These are phyloP conservation scores for Sordaria brevicollis DNA, from an alignment of 495 filamentous ascomycete species.

Conservation along the genomic window DNA sequence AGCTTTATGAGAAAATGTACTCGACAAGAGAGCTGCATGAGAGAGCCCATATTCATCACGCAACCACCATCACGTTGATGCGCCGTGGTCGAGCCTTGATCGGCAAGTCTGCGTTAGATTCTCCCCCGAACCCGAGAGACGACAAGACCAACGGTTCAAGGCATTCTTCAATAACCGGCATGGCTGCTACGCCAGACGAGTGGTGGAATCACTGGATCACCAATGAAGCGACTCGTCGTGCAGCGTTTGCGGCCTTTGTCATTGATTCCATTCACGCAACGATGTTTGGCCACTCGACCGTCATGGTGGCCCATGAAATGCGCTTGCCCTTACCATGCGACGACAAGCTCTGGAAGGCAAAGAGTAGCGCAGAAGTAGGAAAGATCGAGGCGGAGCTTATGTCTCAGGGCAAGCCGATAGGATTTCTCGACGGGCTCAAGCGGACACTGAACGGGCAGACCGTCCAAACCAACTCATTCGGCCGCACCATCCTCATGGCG, in stretches of 20 bases:
- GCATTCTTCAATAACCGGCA: conserved; percentile 47
- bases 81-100: conserved; percentile 84
- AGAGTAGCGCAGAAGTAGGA: conserved; percentile 77
- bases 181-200: conserved; percentile 63
- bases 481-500: conserved; percentile 91
- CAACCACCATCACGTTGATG: conserved; percentile 92
- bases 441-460: conserved; percentile 77
- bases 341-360: conserved; percentile 87
- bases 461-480: conserved; percentile 89
- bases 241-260: conserved; percentile 90
- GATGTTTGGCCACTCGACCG: conserved; percentile 96
- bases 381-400: conserved; percentile 74
- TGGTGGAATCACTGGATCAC: conserved; percentile 98
- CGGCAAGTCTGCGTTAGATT: conserved; percentile 78
- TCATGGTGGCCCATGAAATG: conserved; percentile 96
- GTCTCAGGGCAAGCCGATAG: conserved; percentile 74
- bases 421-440: conserved; percentile 87
- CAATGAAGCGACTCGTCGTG: conserved; percentile 80
- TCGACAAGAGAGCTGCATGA: conserved; percentile 86
- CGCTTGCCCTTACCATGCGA: conserved; percentile 87
- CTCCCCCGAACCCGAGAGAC: conserved; percentile 70
- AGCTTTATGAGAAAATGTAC: conserved; percentile 96
- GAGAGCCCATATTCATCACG: conserved; percentile 93
- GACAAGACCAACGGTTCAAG: conserved; percentile 49
- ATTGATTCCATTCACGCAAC: conserved; percentile 94